A percentile compares a stretch with the other conserved stretches of the same genome.
Evolutionary conservation across 2,329 filamentous ascomycete genomes (phyloP).

Genomic region (Pyrenochaeta sp.): DNA sequence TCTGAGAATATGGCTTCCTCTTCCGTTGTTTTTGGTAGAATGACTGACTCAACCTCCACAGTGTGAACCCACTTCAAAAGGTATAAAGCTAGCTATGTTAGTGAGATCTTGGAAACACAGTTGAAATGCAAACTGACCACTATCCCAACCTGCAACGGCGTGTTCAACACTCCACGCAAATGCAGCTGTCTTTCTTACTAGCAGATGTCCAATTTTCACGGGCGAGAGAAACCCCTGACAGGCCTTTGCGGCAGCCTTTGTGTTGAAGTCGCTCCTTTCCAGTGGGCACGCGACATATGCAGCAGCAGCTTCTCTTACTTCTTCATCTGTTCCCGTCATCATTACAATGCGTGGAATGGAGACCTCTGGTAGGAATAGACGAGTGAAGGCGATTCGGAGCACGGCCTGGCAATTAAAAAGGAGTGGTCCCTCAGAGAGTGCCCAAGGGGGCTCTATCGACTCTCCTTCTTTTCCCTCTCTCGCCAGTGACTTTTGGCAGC

Average conservation of each 20-base stretch:
- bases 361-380: slow-evolving; percentile 24
- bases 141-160: slow-evolving; percentile 44
- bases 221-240: slow-evolving; percentile 36
- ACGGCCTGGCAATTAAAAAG: slow-evolving; percentile 46
- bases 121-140: slow-evolving; percentile 10
- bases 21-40: slow-evolving; percentile 18
- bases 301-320: slow-evolving; percentile 25
- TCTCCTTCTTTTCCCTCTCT: slow-evolving; percentile 4
- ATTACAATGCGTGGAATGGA: slow-evolving; percentile 29
- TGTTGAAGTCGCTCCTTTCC: slow-evolving; percentile 30
- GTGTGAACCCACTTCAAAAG: slow-evolving; percentile 45
- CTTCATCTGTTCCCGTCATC: slow-evolving; percentile 33
- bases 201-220: slow-evolving; percentile 32
- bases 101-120: background rate
- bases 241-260: slow-evolving; percentile 36
- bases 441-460: slow-evolving; percentile 19
- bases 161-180: slow-evolving; percentile 45
- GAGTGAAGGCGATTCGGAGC: slow-evolving; percentile 41
- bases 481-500: slow-evolving; percentile 28
- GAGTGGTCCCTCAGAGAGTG: slow-evolving; percentile 36
- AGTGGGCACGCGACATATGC: slow-evolving; percentile 33
- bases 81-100: slow-evolving; percentile 28
- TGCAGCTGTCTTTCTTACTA: slow-evolving; percentile 42
- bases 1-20: slow-evolving; percentile 34
- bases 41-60: slow-evolving; percentile 27